These are phyloP conservation scores for Colletotrichum brevisporum DNA, from an alignment of 2,329 filamentous ascomycete species.

Conservation along the genomic window DNA sequence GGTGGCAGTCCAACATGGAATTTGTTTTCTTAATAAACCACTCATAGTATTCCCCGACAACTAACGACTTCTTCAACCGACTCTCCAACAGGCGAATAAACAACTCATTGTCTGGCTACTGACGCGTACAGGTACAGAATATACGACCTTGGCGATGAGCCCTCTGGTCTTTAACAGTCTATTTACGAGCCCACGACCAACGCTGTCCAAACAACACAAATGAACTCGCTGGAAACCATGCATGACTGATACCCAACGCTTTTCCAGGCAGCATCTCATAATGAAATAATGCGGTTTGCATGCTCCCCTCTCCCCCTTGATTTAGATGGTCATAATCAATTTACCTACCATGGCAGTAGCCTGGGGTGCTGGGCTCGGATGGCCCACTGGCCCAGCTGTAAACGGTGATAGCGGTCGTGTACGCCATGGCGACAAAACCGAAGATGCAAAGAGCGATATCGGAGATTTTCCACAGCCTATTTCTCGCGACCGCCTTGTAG, in stretches of 20 bases:
- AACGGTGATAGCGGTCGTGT: constrained; percentile 90
- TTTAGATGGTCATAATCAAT: neutral
- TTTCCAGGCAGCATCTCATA: constrained; percentile 25
- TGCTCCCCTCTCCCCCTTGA: neutral
- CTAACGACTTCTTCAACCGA: too few species aligned
- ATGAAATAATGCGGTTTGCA: constrained; percentile 13
- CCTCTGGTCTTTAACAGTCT: constrained; percentile 39
- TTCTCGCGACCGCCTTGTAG: constrained; percentile 83
- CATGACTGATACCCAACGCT: constrained; percentile 35
- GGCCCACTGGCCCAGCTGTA: constrained; percentile 83
- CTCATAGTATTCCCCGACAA: too few species aligned
- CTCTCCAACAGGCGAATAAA: too few species aligned
- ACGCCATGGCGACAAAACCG: constrained; percentile 88
- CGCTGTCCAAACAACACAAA: constrained; percentile 29
- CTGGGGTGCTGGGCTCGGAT: constrained; percentile 59
- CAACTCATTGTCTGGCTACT: neutral
- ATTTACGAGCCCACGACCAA: constrained; percentile 36
- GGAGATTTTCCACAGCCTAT: constrained; percentile 74
- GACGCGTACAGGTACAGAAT: constrained; percentile 27
- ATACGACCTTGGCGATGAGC: constrained; percentile 40
- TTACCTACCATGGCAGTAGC: constrained; percentile 66
- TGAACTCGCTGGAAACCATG: constrained; percentile 39
- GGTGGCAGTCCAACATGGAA: too few species aligned
- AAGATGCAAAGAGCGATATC: constrained; percentile 86
- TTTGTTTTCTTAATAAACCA: too few species aligned